Evolutionary conservation across 192 early-diverging fungal genomes (phyloP), one percentile per base, ranked within the genome.

Genomic region (Mortierella hygrophila): DNA sequence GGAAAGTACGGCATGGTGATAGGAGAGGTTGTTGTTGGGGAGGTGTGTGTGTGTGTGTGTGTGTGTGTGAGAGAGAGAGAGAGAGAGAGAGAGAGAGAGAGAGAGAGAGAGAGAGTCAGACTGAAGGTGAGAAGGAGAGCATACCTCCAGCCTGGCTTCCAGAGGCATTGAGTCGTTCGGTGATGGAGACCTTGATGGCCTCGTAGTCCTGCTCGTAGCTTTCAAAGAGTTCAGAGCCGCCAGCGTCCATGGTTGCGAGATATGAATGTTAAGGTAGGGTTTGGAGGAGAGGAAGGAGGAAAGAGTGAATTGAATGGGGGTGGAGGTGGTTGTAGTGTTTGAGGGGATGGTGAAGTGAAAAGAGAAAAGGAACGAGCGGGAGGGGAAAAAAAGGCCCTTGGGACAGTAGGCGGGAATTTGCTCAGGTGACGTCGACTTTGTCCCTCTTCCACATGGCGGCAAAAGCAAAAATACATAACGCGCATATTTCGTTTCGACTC

Each of bases 171-270:
- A 97, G 91, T 42, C 90, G 84, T 37, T 88, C 77, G 6, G 79
- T 85, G 54, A 97, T 88, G 74, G 95, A 93, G 63, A 88, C 79
- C 37, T 88, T 81, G 72, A 97, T 90, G 35, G 92, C 79, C 42
- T 88, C 88, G 82, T 94, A 96, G 87, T 98, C 97, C 81, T 93
- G 93, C 77, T 98, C 95, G 91, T 98, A 98, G 77, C 93, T 97
- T 68, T 93, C 91, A 83, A 97, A 97, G 29, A 97, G 93, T 35
- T 97, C 95, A 38, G 94, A 94, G 35, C 93, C 93, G 60, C 88
- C 91, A n/a, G 89, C 75, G 75, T 88, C 82, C 88, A 83, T 84
- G 60, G 63, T 83, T 69, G 37, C 44, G 29, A 16, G 15, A 55
- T 68, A 68, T 70, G 23, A 15, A 35, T 52, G 65, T 40, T 32